phyloP scores from a whole-genome alignment of 2,329 filamentous ascomycete genomes.

The Hymenoscyphus fructigenus region DNA sequence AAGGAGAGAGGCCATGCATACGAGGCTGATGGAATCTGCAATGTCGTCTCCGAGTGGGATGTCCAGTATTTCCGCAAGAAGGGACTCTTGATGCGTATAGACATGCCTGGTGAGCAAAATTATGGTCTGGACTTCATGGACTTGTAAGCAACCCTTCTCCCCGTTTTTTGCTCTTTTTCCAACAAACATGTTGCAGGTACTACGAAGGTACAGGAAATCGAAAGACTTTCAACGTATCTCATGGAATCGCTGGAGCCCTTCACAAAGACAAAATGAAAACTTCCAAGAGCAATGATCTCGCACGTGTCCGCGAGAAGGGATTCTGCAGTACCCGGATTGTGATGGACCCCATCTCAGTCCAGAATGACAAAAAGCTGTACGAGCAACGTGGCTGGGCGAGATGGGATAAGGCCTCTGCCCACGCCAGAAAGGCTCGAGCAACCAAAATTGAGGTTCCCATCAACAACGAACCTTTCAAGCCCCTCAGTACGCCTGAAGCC shows the following conservation, averaged over 20 bases:
- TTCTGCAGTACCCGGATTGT: constrained; percentile 20
- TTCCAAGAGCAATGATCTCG: background rate
- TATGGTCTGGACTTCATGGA: constrained; percentile 29
- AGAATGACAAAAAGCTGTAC: constrained; percentile 15
- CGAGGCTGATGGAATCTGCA: constrained; percentile 21
- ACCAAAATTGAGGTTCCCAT: background rate
- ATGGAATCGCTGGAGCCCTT: background rate
- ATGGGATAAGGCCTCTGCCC: constrained; percentile 15
- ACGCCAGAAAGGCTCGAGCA: constrained; percentile 2
- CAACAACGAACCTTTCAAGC: constrained; percentile 10
- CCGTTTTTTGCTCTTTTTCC: background rate
- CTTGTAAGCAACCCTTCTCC: constrained; percentile 8
- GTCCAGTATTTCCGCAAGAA: constrained; percentile 22
- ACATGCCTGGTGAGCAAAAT: constrained; percentile 28
- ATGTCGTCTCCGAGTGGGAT: constrained; percentile 22
- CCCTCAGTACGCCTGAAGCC: background rate
- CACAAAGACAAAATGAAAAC: constrained; percentile 9
- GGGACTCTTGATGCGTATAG: constrained; percentile 25
- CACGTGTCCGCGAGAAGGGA: constrained; percentile 10
- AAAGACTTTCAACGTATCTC: constrained; percentile 13
- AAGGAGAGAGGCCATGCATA: constrained; percentile 13
- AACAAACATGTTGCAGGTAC: constrained; percentile 6
- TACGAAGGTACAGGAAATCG: constrained; percentile 13
- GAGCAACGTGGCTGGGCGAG: constrained; percentile 21
- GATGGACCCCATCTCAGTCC: constrained; percentile 20